Conservation (phyloP, 192 early-diverging fungal species). For the Podila clonocystis region DNA sequence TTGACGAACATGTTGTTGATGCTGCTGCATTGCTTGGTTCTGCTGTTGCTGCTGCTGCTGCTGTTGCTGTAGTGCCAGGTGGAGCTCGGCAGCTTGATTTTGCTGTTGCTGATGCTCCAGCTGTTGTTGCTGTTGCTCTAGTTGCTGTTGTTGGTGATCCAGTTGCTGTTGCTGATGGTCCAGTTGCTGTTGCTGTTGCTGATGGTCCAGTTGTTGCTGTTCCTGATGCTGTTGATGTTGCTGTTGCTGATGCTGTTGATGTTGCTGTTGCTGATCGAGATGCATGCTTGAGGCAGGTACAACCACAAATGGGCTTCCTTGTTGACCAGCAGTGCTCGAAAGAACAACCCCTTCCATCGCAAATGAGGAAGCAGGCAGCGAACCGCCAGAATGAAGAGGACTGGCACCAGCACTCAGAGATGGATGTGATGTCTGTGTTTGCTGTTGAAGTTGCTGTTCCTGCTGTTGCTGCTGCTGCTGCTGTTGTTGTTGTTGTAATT, state of each 20-base stretch:
- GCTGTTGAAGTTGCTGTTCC: background rate
- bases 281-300: background rate
- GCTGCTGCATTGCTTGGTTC: slow-evolving; percentile 13
- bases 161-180: slow-evolving; percentile 23
- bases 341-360: slow-evolving; percentile 42
- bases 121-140: background rate
- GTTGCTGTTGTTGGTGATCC: slow-evolving; percentile 6
- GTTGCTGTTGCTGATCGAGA: slow-evolving; percentile 5
- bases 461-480: slow-evolving; percentile 14
- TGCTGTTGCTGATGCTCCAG: slow-evolving; percentile 1
- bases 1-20: slow-evolving; percentile 16
- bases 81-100: slow-evolving; percentile 15
- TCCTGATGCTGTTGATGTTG: slow-evolving; percentile 3
- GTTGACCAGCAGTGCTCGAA: background rate
- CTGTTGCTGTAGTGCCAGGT: slow-evolving; percentile 10
- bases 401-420: background rate
- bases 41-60: slow-evolving; percentile 21
- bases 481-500: slow-evolving; percentile 12
- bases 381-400: background rate
- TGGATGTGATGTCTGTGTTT: background rate
- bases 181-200: slow-evolving; percentile 17
- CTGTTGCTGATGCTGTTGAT: slow-evolving; percentile 30
- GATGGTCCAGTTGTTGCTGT: background rate
- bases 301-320: slow-evolving; percentile 4
- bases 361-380: slow-evolving; percentile 5